Base-by-base conservation (phyloP, 169 alveolate genomes). In the Toxoplasma gondii region DNA sequence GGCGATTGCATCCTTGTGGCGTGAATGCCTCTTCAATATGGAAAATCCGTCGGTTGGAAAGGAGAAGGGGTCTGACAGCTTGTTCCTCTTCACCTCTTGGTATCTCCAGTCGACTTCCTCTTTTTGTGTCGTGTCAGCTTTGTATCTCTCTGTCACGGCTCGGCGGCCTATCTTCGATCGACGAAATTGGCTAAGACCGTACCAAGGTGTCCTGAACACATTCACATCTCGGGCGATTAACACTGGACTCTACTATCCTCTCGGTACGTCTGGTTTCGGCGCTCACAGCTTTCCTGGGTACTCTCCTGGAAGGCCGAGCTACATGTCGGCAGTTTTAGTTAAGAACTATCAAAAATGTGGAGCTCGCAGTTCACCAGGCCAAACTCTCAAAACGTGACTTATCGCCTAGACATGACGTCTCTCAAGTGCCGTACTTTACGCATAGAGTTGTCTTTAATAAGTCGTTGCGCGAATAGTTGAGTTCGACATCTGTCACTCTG, bases 181-280 rank as follows among this genome's bases (percentile, higher is more conserved):
- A 9, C n/a, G 39, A n/a, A 93, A 87, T 44, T 93, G 95, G 95
- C 16, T 12, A 17, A 19, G 39, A 38, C 95, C 95, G 53, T 93
- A 27, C 53, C 70, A 70, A 12, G 93, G 93, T 39, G 34, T 45
- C 38, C 70, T 78, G 58, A 70, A 87, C 39, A 78, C 95, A 0
- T 86, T 93, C 53, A 74, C 41, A 31, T 29, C 43, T 88, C 87
- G 95, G 39, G 90, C 93, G 22, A 22, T 93, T 4, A 82, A 43
- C 91, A 93, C 88, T 17, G 95, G 95, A 0, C 78, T 93, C 24
- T 93, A 87, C 58, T 93, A 58, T 53, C 95, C 95, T 27, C 86
- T 93, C 36, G 95, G 95, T 93, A 88, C 54, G 93, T n/a, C 43
- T 93, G 45, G 29, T n/a, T 9, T 10, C 86, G 12, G 16, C 44